phyloP scores from a whole-genome alignment of 2,329 filamentous ascomycete species.

The Diplodia sapinea region DNA sequence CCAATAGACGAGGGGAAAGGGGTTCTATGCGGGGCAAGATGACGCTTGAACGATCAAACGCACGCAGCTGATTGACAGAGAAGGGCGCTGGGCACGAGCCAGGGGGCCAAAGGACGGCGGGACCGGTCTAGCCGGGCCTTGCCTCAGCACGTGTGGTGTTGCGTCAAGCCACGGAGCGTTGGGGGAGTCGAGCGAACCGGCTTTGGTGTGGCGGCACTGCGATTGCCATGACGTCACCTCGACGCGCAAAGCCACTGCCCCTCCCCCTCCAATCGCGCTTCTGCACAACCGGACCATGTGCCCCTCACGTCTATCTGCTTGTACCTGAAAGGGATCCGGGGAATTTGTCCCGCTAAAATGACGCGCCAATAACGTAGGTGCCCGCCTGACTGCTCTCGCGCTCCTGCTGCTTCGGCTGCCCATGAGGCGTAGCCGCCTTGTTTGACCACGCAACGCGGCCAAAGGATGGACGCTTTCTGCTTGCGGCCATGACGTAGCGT shows the following conservation, averaged over 20 bases:
- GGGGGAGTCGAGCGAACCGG: neutral
- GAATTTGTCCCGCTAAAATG: constrained; percentile 20
- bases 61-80: neutral
- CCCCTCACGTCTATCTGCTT: too few relatives aligned
- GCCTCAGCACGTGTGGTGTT: constrained; percentile 12
- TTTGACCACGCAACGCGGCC: constrained; percentile 1
- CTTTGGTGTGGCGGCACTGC: neutral
- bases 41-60: neutral
- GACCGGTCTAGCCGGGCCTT: constrained; percentile 12
- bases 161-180: constrained; percentile 17
- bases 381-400: constrained; percentile 11
- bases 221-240: constrained; percentile 16
- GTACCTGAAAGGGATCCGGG: constrained; percentile 25
- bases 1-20: neutral
- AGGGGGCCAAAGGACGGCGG: neutral
- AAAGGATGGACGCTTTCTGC: constrained; percentile 12
- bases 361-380: constrained; percentile 23
- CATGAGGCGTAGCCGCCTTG: constrained; percentile 6
- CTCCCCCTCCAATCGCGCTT: constrained; percentile 1
- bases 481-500: constrained; percentile 29
- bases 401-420: neutral
- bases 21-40: constrained; percentile 20
- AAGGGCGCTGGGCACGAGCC: constrained; percentile 1
- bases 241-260: constrained; percentile 7
- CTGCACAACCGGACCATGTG: neutral